Evolutionary conservation across 768 basidiomycete genomes (phyloP).

Genomic region (Suillus americanus): DNA sequence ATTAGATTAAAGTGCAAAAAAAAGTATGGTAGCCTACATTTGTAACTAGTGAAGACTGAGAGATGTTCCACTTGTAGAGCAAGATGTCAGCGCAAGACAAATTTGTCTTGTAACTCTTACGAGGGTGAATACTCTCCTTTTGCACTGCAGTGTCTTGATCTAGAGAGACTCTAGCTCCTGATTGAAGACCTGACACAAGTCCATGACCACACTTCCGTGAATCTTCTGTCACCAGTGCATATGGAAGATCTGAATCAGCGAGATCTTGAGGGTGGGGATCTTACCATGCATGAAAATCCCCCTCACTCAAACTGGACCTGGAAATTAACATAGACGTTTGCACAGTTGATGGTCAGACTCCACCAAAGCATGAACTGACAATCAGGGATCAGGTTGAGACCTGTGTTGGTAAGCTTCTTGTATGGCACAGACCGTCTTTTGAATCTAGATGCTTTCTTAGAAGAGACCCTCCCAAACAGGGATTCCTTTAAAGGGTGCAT

Average conservation of each 20-base stretch:
- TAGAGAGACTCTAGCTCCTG: conserved; percentile 97
- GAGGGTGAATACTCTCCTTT: conserved; percentile 98
- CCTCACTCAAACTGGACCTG: conserved; percentile 98
- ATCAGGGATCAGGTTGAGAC: conserved; percentile 97
- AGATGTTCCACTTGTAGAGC: no score
- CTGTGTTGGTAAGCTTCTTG: conserved; percentile 97
- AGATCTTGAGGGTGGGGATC: conserved; percentile 94
- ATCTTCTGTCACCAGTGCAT: conserved; percentile 99
- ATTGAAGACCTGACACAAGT: conserved; percentile 98
- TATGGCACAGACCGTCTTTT: conserved; percentile 95
- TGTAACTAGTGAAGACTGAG: no score
- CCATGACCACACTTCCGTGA: conserved; percentile 91
- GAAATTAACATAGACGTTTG: conserved; percentile 99
- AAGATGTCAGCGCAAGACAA: conserved; percentile 99
- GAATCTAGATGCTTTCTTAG: conserved; percentile 97
- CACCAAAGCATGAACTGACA: conserved; percentile 99
- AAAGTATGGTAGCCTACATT: no score
- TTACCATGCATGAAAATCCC: conserved; percentile 99
- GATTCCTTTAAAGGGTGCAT: conserved; percentile 97
- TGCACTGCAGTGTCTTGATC: conserved; percentile 99
- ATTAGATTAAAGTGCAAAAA: no score
- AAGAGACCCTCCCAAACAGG: conserved; percentile 98
- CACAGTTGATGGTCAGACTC: conserved; percentile 98
- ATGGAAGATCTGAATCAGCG: conserved; percentile 99
- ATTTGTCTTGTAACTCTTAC: conserved; percentile 99